Evolutionary conservation across 1,284 basidiomycete species (phyloP).

Genomic region (Pascua guehoae): DNA sequence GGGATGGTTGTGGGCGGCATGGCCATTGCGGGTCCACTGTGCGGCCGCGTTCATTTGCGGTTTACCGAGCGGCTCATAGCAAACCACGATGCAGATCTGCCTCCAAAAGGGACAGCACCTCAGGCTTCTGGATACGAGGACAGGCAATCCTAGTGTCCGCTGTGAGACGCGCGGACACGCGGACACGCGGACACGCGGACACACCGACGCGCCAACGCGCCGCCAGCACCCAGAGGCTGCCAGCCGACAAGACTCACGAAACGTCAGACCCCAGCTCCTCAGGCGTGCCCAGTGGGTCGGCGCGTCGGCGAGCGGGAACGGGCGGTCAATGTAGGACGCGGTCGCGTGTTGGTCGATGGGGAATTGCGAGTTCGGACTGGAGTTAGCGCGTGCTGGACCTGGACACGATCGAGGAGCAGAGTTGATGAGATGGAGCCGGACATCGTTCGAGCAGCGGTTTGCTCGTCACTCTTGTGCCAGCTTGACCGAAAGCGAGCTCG

Average conservation of each 20-base stretch:
- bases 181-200: too few species aligned
- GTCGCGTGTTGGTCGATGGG: constrained; percentile 50
- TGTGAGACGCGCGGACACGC: too few species aligned
- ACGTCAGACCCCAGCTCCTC: constrained; percentile 78
- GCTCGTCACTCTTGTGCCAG: too few species aligned
- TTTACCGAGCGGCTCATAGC: too few species aligned
- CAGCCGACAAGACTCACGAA: constrained; percentile 56
- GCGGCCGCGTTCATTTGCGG: too few species aligned
- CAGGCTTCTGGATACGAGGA: too few species aligned
- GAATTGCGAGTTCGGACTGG: constrained; percentile 11
- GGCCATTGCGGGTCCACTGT: too few species aligned
- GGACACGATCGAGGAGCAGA: constrained; percentile 16
- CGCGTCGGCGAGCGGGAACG: constrained; percentile 78
- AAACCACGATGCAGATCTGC: too few species aligned
- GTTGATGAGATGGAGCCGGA: constrained; percentile 52
- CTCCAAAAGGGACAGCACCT: too few species aligned
- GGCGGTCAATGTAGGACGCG: constrained; percentile 74
- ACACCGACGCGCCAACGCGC: too few species aligned
- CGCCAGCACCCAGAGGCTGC: background rate
- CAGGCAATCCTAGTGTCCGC: too few species aligned
- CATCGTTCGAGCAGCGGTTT: constrained; percentile 42
- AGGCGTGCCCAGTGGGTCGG: constrained; percentile 75
- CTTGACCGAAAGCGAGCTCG: constrained; percentile 2
- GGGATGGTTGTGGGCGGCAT: too few species aligned
- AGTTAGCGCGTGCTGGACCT: constrained; percentile 36